Conservation (phyloP, 371 early-diverging fungal species). For the Haplosporangium sp. region DNA sequence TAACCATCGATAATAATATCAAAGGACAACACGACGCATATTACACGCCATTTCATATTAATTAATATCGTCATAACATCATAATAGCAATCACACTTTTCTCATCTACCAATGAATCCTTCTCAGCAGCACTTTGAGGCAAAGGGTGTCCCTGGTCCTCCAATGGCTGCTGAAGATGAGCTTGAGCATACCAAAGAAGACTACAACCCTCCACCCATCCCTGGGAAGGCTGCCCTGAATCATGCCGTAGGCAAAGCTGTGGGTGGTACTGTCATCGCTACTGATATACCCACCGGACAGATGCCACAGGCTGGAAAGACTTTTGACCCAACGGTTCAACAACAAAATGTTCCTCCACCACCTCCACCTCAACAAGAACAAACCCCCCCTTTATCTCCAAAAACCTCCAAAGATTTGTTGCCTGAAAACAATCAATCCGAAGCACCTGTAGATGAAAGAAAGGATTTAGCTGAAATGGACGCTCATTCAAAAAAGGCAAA, state of each 20-base stretch:
- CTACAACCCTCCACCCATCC: slow-evolving; percentile 20
- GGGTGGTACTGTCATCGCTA: slow-evolving; percentile 47
- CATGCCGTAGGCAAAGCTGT: slow-evolving; percentile 43
- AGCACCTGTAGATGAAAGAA: not conserved
- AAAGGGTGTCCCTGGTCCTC: slow-evolving; percentile 11
- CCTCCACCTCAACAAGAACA: slow-evolving; percentile 8
- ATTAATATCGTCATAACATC: not conserved
- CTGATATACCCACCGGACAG: slow-evolving; percentile 40
- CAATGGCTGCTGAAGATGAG: slow-evolving; percentile 16
- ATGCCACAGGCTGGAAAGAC: slow-evolving; percentile 9
- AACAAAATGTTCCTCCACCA: too few species aligned
- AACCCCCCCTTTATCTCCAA: slow-evolving; percentile 6
- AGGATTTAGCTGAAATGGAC: slow-evolving; percentile 3
- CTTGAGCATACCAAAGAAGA: slow-evolving; percentile 13
- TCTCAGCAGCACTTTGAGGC: slow-evolving; percentile 21
- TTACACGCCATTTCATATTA: not conserved
- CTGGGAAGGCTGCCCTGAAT: slow-evolving; percentile 31
- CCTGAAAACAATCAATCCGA: too few species aligned
- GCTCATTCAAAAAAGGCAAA: slow-evolving; percentile 1
- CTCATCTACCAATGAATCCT: slow-evolving; percentile 32
- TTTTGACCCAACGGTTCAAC: too few species aligned
- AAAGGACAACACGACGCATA: too few species aligned
- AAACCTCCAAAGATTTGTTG: not conserved
- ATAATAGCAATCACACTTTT: not conserved
- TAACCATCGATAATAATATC: too few species aligned